Evolutionary conservation across 768 basidiomycete genomes (phyloP).

Genomic region (Suillus placidus): DNA sequence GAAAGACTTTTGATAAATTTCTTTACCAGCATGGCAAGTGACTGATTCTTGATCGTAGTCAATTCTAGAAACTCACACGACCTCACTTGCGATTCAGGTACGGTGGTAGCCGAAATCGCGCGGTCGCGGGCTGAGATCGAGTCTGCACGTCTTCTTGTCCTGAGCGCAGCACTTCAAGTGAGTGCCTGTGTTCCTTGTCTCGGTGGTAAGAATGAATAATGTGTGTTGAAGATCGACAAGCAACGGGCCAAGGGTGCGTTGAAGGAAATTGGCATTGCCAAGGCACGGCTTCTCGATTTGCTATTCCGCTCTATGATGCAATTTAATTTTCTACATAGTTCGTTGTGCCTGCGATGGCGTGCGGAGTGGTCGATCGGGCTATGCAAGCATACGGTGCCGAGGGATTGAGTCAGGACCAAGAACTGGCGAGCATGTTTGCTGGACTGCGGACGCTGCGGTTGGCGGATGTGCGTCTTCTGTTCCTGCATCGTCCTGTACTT

Average conservation of each 20-base stretch:
- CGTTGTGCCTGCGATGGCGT: slow-evolving; percentile 89
- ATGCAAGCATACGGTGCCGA: slow-evolving; percentile 98
- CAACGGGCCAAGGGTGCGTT: slow-evolving; percentile 90
- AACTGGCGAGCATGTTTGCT: slow-evolving; percentile 78
- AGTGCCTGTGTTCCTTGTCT: slow-evolving; percentile 13
- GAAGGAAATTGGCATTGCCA: slow-evolving; percentile 97
- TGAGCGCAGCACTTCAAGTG: slow-evolving; percentile 88
- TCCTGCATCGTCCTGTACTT: background rate
- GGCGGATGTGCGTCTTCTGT: slow-evolving; percentile 65
- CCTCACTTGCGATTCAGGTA: slow-evolving; percentile 49
- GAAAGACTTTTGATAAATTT: slow-evolving; percentile 94
- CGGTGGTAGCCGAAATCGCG: slow-evolving; percentile 89
- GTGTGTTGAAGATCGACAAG: slow-evolving; percentile 74
- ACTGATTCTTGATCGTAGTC: slow-evolving; percentile 2
- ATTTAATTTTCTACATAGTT: slow-evolving; percentile 62
- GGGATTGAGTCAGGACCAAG: slow-evolving; percentile 88
- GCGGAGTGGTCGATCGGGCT: slow-evolving; percentile 87
- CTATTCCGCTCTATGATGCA: background rate
- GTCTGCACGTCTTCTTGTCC: slow-evolving; percentile 79
- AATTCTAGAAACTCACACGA: background rate
- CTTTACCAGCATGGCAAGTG: slow-evolving; percentile 84
- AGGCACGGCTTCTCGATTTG: slow-evolving; percentile 50
- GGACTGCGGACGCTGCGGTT: slow-evolving; percentile 84
- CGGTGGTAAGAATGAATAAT: background rate
- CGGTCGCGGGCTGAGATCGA: slow-evolving; percentile 94